A percentile compares a stretch with the other conserved stretches of the same genome.
phyloP scores from a whole-genome alignment of 129 eudicot species.

The Artemisia argyi region DNA sequence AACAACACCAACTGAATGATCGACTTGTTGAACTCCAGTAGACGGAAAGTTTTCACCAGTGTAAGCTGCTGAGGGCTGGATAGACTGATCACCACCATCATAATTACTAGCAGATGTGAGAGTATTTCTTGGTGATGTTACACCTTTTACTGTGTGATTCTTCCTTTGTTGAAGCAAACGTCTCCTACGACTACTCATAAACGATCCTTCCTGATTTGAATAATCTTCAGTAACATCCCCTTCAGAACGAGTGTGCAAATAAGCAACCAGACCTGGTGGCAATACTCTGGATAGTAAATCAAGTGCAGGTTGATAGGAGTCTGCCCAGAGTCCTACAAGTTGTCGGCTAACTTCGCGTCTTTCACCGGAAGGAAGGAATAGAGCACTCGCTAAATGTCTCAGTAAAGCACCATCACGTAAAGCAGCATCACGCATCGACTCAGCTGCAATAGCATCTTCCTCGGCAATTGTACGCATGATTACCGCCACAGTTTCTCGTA shows the following conservation, averaged over 20 bases:
- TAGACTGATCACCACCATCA: constrained; percentile 31
- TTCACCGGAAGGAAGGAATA: constrained; percentile 81
- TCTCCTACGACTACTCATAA: constrained; percentile 71
- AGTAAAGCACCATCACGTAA: constrained; percentile 96
- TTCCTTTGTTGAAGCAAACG: constrained; percentile 84
- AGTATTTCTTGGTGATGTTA: constrained; percentile 40
- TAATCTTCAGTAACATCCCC: constrained; percentile 56
- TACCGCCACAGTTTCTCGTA: constrained; percentile 90
- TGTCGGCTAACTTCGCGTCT: constrained; percentile 94
- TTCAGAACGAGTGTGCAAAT: constrained; percentile 77
- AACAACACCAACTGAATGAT: constrained; percentile 38
- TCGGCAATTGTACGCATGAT: constrained; percentile 98
- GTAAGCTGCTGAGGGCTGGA: constrained; percentile 43
- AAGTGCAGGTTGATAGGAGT: constrained; percentile 97
- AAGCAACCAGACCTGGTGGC: constrained; percentile 99
- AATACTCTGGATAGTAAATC: constrained; percentile 81
- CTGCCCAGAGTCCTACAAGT: constrained; percentile 99
- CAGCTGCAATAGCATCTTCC: constrained; percentile 99
- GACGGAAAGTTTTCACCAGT: constrained; percentile 41
- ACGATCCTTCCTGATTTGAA: constrained; percentile 56
- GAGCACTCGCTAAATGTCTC: constrained; percentile 84
- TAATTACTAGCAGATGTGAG: constrained; percentile 33
- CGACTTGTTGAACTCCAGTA: constrained; percentile 10
- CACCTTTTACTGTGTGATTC: constrained; percentile 55
- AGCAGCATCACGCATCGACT: constrained; percentile 98